Evolutionary conservation across 768 basidiomycete species (phyloP).

Genomic region (Pulveroboletus sp.): DNA sequence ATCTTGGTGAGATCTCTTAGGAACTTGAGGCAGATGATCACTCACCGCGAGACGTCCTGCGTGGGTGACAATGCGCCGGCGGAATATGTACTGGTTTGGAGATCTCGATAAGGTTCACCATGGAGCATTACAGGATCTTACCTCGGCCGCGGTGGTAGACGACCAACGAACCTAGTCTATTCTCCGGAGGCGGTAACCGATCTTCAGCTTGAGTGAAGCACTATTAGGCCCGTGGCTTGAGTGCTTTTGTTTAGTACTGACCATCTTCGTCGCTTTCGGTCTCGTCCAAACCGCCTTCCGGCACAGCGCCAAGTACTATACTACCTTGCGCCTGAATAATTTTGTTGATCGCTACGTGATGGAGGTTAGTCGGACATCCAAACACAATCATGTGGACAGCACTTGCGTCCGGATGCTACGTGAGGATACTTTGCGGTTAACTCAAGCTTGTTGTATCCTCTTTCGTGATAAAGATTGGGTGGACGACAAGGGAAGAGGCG

Average conservation of each 20-base stretch:
- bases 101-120: neutral
- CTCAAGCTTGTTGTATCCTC: conserved; percentile 23
- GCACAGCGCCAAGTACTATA: conserved; percentile 43
- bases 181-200: conserved; percentile 38
- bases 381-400: neutral
- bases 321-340: conserved; percentile 43
- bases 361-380: neutral
- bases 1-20: neutral
- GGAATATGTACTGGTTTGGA: conserved; percentile 14
- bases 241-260: conserved; percentile 11
- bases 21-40: too few species aligned
- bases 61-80: conserved; percentile 18
- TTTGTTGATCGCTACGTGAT: conserved; percentile 43
- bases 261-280: conserved; percentile 20
- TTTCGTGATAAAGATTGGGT: conserved; percentile 23
- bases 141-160: conserved; percentile 34
- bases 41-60: conserved; percentile 19
- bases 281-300: conserved; percentile 43
- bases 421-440: conserved; percentile 36
- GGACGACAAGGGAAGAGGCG: conserved; percentile 14
- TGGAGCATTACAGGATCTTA: conserved; percentile 4
- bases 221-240: conserved; percentile 10
- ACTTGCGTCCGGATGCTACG: conserved; percentile 41
- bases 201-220: conserved; percentile 1
- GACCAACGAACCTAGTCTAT: conserved; percentile 43